Percentiles rank a stretch among this genome's conserved stretches.
Evolutionary conservation across 2,329 filamentous ascomycete genomes (phyloP).

Genomic region (Epichloe amarillans): DNA sequence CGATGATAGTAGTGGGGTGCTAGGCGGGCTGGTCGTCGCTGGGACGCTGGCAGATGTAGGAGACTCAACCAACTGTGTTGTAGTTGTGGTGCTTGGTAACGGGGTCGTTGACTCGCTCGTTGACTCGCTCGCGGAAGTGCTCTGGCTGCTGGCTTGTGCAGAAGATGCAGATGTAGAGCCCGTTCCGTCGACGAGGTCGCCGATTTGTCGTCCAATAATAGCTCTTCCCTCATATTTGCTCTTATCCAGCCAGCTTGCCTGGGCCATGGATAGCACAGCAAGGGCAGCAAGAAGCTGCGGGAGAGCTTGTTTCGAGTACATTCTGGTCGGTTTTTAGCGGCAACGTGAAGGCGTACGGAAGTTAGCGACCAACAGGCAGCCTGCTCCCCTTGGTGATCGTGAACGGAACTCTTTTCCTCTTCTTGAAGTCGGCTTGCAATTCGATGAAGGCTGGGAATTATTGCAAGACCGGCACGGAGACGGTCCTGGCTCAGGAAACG

Average conservation of each 20-base stretch:
- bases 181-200: slow-evolving; percentile 3
- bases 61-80: neutral
- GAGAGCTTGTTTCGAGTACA: slow-evolving; percentile 34
- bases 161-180: neutral
- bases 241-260: slow-evolving; percentile 24
- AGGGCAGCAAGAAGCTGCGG: slow-evolving; percentile 36
- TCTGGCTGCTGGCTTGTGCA: neutral
- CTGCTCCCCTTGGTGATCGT: neutral
- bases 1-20: neutral
- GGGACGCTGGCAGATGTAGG: neutral
- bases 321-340: slow-evolving; percentile 11
- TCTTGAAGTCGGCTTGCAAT: neutral
- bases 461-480: neutral
- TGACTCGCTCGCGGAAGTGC: neutral
- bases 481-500: neutral
- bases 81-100: neutral
- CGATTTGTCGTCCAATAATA: slow-evolving; percentile 11
- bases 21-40: neutral
- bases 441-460: neutral
- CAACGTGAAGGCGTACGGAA: neutral
- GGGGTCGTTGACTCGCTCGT: neutral
- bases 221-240: slow-evolving; percentile 9
- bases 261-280: slow-evolving; percentile 31
- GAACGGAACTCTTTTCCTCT: neutral
- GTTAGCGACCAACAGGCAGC: neutral